Conservation (phyloP, 2,329 filamentous ascomycete species). For the Tolypocladium ophioglossoides region DNA sequence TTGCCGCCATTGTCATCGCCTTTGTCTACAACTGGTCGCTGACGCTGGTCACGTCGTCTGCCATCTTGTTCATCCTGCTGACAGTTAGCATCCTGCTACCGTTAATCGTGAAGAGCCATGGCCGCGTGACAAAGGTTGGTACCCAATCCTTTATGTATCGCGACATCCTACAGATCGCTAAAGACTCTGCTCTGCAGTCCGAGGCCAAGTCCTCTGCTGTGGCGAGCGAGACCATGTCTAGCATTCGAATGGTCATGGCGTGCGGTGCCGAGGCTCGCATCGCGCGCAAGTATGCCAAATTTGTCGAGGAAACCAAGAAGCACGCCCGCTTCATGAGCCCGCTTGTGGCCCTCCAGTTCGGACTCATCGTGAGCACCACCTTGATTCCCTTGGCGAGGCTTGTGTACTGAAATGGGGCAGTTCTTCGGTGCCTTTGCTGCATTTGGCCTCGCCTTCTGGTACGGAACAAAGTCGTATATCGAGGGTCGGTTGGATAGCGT, state of each 20-base stretch:
- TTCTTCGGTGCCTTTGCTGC: slow-evolving; percentile 43
- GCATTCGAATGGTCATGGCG: slow-evolving; percentile 51
- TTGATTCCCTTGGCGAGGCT: background rate
- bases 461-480: slow-evolving; percentile 40
- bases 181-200: slow-evolving; percentile 16
- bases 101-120: slow-evolving; percentile 42
- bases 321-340: slow-evolving; percentile 40
- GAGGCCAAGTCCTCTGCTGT: slow-evolving; percentile 48
- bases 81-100: slow-evolving; percentile 39
- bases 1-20: slow-evolving; percentile 42
- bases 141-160: no score
- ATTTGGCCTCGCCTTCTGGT: slow-evolving; percentile 54
- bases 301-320: slow-evolving; percentile 41
- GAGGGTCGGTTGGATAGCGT: slow-evolving; percentile 36
- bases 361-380: slow-evolving; percentile 27
- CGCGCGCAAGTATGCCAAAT: slow-evolving; percentile 39
- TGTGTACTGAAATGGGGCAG: slow-evolving; percentile 13
- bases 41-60: slow-evolving; percentile 46
- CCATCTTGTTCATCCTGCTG: slow-evolving; percentile 44
- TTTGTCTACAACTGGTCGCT: slow-evolving; percentile 49
- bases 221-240: slow-evolving; percentile 49
- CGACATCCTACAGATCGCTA: background rate
- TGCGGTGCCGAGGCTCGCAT: slow-evolving; percentile 50
- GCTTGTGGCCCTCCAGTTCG: slow-evolving; percentile 40
- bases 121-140: slow-evolving; percentile 28